Evolutionary conservation across 306 rosid genomes (phyloP).

Genomic region (Crotalaria pallida): DNA sequence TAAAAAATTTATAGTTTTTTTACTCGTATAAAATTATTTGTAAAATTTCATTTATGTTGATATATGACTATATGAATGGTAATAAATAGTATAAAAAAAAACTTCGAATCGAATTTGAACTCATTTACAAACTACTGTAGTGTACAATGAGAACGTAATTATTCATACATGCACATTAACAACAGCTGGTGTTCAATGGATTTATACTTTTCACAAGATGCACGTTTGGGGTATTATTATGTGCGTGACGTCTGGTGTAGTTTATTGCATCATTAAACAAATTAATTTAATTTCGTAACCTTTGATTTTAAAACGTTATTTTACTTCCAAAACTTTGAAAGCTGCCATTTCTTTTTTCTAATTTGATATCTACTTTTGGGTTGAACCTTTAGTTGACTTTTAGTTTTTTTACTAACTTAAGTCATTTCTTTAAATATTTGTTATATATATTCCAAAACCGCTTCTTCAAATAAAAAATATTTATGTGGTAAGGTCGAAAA

Average conservation of each 20-base stretch:
- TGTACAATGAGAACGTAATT: background rate
- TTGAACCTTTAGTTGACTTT: background rate
- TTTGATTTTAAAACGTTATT: background rate
- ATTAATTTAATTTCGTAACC: background rate
- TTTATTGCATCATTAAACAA: background rate
- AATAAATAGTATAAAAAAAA: too few species aligned
- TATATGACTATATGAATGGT: too few species aligned
- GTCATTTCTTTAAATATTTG: too few species aligned
- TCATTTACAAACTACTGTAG: background rate
- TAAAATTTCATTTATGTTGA: too few species aligned
- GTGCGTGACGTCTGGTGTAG: background rate
- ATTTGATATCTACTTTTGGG: background rate
- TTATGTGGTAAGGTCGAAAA: too few species aligned
- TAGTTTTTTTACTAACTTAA: background rate
- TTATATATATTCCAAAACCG: too few species aligned
- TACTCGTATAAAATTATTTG: too few species aligned
- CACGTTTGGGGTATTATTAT: background rate
- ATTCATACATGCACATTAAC: background rate
- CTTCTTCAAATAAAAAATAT: too few species aligned
- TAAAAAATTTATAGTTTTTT: too few species aligned
- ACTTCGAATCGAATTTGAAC: too few species aligned
- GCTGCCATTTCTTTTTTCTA: background rate
- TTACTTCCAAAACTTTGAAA: background rate
- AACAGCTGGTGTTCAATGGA: slow-evolving; percentile 13
- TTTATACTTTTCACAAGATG: slow-evolving; percentile 8